These are phyloP conservation scores for Isochrysis galbana DNA, from an alignment of 78 protist genomes.

Conservation along the genomic window DNA sequence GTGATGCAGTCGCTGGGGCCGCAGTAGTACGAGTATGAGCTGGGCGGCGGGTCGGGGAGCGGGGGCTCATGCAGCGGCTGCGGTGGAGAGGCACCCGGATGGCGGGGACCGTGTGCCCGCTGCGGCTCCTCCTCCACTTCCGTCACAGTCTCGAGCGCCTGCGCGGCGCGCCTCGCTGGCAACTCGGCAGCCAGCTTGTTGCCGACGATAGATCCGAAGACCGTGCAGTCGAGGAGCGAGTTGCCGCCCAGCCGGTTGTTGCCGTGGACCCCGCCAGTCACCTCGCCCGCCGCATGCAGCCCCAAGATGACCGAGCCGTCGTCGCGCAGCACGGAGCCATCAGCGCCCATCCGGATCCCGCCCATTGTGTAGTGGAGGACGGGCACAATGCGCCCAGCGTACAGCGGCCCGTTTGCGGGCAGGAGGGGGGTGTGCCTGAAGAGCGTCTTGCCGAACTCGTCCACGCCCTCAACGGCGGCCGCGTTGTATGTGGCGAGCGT, in stretches of 20 bases:
- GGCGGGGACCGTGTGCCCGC: too few relatives aligned
- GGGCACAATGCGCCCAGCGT: conserved; percentile 70
- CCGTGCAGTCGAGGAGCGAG: conserved; percentile 83
- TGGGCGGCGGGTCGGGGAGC: too few relatives aligned
- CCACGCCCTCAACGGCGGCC: conserved; percentile 42
- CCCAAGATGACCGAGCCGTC: conserved; percentile 54
- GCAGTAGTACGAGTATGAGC: too few relatives aligned
- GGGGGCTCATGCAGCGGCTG: too few relatives aligned
- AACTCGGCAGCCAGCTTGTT: not conserved
- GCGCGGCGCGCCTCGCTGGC: too few relatives aligned
- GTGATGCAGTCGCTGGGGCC: too few relatives aligned
- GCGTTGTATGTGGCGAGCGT: conserved; percentile 55
- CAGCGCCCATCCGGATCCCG: conserved; percentile 53
- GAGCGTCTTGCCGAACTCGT: conserved; percentile 64
- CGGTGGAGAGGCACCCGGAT: too few relatives aligned
- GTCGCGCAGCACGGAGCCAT: conserved; percentile 33
- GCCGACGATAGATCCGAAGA: conserved; percentile 70
- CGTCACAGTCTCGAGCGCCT: too few relatives aligned
- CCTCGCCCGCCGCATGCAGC: conserved; percentile 86
- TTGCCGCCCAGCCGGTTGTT: conserved; percentile 85
- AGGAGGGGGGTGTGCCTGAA: not conserved
- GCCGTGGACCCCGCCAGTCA: conserved; percentile 88
- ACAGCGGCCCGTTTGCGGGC: not conserved
- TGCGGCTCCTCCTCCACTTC: too few relatives aligned
- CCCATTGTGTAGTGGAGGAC: conserved; percentile 87